A percentile compares a stretch with the other conserved stretches of the same genome.
phyloP scores from a whole-genome alignment of 345 rosid species.

The Eucalyptus grandis region DNA sequence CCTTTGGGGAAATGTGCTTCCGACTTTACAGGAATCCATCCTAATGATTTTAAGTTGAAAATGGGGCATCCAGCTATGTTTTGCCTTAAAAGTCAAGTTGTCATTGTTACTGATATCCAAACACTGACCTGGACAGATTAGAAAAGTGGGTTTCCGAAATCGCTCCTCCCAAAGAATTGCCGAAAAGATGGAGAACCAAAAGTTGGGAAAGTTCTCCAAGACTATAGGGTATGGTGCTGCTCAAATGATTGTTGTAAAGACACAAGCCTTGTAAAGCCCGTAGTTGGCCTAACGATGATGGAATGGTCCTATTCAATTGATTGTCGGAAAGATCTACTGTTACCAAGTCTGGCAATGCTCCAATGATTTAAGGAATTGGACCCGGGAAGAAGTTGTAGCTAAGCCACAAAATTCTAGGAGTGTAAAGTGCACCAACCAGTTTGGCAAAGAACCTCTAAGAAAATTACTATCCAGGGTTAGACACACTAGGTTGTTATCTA shows the following conservation, averaged over 20 bases:
- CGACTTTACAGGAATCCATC: background rate
- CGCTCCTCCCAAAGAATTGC: background rate
- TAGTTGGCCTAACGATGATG: background rate
- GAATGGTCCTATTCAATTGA: background rate
- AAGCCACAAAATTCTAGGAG: background rate
- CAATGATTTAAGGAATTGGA: background rate
- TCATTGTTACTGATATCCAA: background rate
- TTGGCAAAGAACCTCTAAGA: background rate
- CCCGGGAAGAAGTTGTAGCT: background rate
- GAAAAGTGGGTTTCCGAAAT: background rate
- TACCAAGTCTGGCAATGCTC: background rate
- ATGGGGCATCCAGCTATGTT: background rate
- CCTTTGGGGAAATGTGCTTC: background rate
- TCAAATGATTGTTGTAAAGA: background rate
- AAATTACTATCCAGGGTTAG: background rate
- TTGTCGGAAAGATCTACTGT: background rate
- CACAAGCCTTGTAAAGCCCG: background rate
- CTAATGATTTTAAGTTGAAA: background rate
- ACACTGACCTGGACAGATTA: background rate
- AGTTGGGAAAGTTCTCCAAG: background rate
- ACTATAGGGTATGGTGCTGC: background rate
- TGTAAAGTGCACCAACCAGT: background rate
- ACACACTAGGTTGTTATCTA: background rate
- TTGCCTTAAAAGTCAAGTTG: background rate
- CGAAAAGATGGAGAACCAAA: background rate